Conservation (phyloP, 2,329 filamentous ascomycete genomes). For the Sclerotinia nivalis region DNA sequence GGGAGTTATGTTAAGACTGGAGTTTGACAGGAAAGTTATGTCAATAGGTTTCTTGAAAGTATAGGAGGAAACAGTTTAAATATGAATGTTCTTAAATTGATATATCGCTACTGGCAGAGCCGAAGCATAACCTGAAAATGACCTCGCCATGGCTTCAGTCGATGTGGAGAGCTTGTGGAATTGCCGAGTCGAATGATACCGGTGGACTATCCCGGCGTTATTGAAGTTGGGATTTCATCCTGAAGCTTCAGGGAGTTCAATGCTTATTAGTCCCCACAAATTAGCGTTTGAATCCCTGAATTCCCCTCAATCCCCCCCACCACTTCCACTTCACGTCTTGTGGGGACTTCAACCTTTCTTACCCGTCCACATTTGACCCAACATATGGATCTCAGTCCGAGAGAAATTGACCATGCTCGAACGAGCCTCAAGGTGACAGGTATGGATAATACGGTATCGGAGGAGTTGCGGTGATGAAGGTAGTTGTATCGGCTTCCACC, state of each 20-base stretch:
- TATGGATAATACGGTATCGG: background rate
- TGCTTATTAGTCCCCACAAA: slow-evolving; percentile 12
- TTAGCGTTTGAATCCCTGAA: background rate
- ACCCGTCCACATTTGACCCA: background rate
- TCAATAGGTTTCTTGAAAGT: background rate
- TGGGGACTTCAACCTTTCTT: slow-evolving; percentile 3
- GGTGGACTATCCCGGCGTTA: slow-evolving; percentile 1
- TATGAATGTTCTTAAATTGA: slow-evolving; percentile 16
- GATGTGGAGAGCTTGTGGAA: slow-evolving; percentile 21
- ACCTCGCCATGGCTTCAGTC: background rate
- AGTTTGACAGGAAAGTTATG: slow-evolving; percentile 3
- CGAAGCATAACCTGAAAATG: background rate
- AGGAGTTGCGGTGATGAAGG: background rate
- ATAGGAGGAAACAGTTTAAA: background rate
- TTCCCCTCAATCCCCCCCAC: slow-evolving; percentile 12
- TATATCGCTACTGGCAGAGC: slow-evolving; percentile 7
- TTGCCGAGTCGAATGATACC: background rate
- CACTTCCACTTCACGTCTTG: slow-evolving; percentile 9
- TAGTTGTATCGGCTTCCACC: background rate
- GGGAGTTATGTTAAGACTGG: background rate
- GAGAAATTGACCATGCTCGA: background rate
- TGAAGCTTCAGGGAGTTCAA: background rate
- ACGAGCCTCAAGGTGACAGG: background rate
- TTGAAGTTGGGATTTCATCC: slow-evolving; percentile 9
- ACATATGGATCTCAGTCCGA: background rate